phyloP scores from a whole-genome alignment of 2,329 filamentous ascomycete species.

The Parafenestella ontariensis region DNA sequence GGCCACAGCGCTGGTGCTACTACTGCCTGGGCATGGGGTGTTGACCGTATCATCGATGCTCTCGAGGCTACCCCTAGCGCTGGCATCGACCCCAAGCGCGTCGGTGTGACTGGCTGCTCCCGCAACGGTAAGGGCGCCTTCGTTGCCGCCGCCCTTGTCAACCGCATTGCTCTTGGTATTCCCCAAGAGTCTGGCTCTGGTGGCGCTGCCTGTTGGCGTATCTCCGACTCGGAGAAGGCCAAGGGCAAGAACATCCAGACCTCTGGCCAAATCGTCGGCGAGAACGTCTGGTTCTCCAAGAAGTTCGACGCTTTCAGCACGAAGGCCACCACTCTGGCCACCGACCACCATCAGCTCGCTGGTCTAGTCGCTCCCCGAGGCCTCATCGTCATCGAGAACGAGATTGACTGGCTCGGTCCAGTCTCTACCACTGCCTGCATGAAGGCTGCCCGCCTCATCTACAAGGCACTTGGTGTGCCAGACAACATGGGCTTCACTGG shows the following conservation, averaged over 20 bases:
- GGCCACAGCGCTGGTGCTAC: conserved; percentile 64
- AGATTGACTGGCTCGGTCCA: conserved; percentile 65
- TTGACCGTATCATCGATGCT: conserved; percentile 66
- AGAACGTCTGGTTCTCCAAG: conserved; percentile 70
- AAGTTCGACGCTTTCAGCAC: conserved; percentile 61
- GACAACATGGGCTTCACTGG: conserved; percentile 66
- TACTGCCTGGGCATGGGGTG: conserved; percentile 70
- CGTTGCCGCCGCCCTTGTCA: conserved; percentile 65
- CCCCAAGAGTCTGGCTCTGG: conserved; percentile 69
- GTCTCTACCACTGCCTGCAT: conserved; percentile 65
- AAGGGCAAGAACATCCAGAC: conserved; percentile 67
- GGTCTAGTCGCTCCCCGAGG: conserved; percentile 64
- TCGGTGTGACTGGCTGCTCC: conserved; percentile 68
- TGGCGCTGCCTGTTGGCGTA: conserved; percentile 67
- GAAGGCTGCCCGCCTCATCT: conserved; percentile 62
- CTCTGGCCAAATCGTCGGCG: conserved; percentile 63
- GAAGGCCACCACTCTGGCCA: conserved; percentile 57
- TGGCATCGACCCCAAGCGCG: conserved; percentile 52
- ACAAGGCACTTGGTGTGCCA: conserved; percentile 61
- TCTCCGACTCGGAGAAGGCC: conserved; percentile 54
- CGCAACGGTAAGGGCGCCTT: conserved; percentile 70
- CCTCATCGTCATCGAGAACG: conserved; percentile 64
- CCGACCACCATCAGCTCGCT: conserved; percentile 66
- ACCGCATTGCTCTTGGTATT: conserved; percentile 66
- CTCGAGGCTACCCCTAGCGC: conserved; percentile 58